A percentile compares a stretch with the other conserved stretches of the same genome.
Evolutionary conservation across 345 rosid genomes (phyloP).

Genomic region (Salix viminalis): DNA sequence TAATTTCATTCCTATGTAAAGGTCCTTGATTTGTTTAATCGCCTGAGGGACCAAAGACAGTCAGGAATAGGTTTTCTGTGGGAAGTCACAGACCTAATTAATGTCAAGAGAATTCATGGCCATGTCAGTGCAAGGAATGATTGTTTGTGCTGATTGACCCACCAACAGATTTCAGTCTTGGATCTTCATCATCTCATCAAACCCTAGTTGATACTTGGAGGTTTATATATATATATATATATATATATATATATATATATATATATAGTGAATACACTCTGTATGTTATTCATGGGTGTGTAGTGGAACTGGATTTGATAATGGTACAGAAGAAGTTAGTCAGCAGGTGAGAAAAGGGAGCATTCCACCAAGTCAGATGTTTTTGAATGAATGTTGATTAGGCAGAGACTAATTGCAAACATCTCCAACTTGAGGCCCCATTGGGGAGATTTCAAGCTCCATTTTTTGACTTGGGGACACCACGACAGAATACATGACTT

Average conservation of each 20-base stretch:
- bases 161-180: no score
- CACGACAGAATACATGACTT: neutral
- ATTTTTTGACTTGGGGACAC: neutral
- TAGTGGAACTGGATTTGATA: no score
- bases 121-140: neutral
- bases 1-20: neutral
- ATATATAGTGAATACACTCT: no score
- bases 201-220: no score
- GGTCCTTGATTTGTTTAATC: neutral
- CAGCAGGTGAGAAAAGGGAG: neutral
- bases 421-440: neutral
- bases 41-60: neutral
- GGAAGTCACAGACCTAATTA: no score
- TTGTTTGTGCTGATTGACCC: neutral
- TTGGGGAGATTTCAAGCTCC: neutral
- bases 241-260: no score
- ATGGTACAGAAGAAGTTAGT: neutral
- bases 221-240: no score
- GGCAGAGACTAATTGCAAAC: neutral
- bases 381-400: neutral
- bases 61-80: neutral
- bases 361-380: neutral
- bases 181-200: neutral
- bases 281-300: no score
- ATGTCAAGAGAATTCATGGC: neutral